Conservation (phyloP, 495 filamentous ascomycete species). For the Penicillium ochrochloron region DNA sequence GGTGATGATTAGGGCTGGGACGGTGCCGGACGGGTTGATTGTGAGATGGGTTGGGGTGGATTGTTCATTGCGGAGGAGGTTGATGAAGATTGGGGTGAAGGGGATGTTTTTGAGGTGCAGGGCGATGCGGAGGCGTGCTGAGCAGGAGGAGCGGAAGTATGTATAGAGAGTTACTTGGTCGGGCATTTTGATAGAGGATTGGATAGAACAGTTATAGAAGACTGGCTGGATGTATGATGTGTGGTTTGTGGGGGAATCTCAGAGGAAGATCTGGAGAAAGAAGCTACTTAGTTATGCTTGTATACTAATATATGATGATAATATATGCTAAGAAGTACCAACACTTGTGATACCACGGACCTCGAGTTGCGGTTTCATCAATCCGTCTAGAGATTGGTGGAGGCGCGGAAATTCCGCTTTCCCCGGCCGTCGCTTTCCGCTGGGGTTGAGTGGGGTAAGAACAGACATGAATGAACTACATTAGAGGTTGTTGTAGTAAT, state of each 20-base stretch:
- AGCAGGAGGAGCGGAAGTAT: slow-evolving; percentile 61
- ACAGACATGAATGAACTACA: neutral
- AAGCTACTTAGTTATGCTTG: neutral
- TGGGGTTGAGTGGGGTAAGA: neutral
- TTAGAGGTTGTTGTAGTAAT: neutral
- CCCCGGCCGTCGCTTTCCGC: slow-evolving; percentile 12
- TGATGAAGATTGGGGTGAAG: slow-evolving; percentile 46
- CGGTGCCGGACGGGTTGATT: slow-evolving; percentile 54
- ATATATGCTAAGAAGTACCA: neutral
- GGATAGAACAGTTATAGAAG: too few species aligned
- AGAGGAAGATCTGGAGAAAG: neutral
- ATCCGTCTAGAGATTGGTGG: neutral
- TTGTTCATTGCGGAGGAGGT: slow-evolving; percentile 54
- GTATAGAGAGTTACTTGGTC: slow-evolving; percentile 50
- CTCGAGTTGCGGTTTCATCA: neutral
- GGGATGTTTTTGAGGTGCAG: slow-evolving; percentile 51
- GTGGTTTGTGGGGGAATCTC: neutral
- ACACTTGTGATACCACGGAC: neutral
- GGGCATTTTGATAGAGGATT: slow-evolving; percentile 28
- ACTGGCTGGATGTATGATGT: neutral
- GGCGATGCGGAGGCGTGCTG: slow-evolving; percentile 58
- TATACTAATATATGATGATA: neutral
- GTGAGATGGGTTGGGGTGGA: slow-evolving; percentile 32
- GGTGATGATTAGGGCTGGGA: slow-evolving; percentile 53
- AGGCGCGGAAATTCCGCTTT: slow-evolving; percentile 13